Evolutionary conservation across 1,139 yeast genomes (phyloP), one percentile per base, ranked within the genome.

Genomic region (Blastobotrys apis): DNA sequence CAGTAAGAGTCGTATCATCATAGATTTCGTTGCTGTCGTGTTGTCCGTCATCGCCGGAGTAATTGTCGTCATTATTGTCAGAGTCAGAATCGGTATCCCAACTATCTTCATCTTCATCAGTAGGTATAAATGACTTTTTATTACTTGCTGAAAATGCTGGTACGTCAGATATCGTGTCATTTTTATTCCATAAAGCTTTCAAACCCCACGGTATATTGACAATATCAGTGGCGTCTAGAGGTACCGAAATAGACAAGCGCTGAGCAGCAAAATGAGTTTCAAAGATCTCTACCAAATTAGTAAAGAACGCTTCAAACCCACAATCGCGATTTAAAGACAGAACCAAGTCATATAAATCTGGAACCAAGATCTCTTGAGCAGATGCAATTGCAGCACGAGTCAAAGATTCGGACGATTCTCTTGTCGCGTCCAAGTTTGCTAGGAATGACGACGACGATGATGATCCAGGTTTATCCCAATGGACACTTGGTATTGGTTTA

Each of bases 151-250:
- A 27, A 13, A 39, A 39, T 16, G 34, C 38, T 16, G 51, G 50
- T 13, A 23, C 40, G 8, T 34, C 37, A 10, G 44, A 47, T n/a
- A 45, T 41, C 20, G 47, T 37, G 8, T 41, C 41, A 19, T 45
- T 39, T 37, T 53, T 51, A 32, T 52, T 56, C 65, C 65, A 63
- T 6, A 56, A 44, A 1, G 65, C 67, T 46, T 60, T 60, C 19
- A 64, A 50, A 5, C 65, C 68, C 68, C 68, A 64, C 0, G 68
- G 68, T 5, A 60, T 58, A 43, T 58, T 63, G 19, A 53, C 48
- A 8, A 63, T 56, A 39, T 64, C 68, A 5, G 68, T 60, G 13
- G 64, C 53, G 44, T 64, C 68, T 19, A 56, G 54, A 5, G 68
- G 68, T 4, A 62, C 51, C 16, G 60, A 44, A 3, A 64, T 43